These are phyloP conservation scores for Chrysanthemum seticuspe DNA, from an alignment of 129 eudicot species.

Conservation along the genomic window DNA sequence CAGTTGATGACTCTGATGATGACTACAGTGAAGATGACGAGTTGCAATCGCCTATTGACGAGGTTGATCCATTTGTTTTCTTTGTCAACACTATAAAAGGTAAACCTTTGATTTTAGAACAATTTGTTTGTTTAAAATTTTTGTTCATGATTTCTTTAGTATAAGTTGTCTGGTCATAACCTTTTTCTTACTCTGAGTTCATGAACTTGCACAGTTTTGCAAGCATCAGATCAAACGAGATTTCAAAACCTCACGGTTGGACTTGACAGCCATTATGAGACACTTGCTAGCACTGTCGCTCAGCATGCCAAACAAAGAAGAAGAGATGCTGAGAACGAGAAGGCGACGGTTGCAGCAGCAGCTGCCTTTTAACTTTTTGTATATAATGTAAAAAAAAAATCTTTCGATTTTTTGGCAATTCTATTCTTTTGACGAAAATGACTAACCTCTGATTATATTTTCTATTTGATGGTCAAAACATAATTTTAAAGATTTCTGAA, in stretches of 20 bases:
- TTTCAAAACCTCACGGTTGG: constrained; percentile 77
- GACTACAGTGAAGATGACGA: constrained; percentile 90
- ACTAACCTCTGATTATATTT: too few relatives aligned
- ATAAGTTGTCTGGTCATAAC: neutral
- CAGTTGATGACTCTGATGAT: constrained; percentile 71
- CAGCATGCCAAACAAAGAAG: constrained; percentile 86
- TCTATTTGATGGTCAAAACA: too few relatives aligned
- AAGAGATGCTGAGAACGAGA: constrained; percentile 71
- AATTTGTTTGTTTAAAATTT: neutral
- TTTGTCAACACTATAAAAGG: constrained; percentile 86
- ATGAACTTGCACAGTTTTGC: constrained; percentile 53
- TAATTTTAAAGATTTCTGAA: constrained; percentile 2
- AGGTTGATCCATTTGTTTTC: constrained; percentile 85
- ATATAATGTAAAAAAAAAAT: neutral
- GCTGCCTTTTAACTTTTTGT: constrained; percentile 37
- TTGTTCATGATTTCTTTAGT: neutral
- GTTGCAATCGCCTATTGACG: constrained; percentile 92
- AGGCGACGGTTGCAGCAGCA: constrained; percentile 33
- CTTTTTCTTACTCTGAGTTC: neutral
- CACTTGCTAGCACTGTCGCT: constrained; percentile 81
- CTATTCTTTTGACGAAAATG: constrained; percentile 2
- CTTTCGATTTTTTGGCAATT: constrained; percentile 5
- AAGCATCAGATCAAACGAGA: constrained; percentile 70
- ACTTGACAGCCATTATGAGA: constrained; percentile 73
- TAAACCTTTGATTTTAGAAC: constrained; percentile 17